These are phyloP conservation scores for Globisporangium nunn DNA, from an alignment of 352 stramenopile genomes.

Conservation along the genomic window DNA sequence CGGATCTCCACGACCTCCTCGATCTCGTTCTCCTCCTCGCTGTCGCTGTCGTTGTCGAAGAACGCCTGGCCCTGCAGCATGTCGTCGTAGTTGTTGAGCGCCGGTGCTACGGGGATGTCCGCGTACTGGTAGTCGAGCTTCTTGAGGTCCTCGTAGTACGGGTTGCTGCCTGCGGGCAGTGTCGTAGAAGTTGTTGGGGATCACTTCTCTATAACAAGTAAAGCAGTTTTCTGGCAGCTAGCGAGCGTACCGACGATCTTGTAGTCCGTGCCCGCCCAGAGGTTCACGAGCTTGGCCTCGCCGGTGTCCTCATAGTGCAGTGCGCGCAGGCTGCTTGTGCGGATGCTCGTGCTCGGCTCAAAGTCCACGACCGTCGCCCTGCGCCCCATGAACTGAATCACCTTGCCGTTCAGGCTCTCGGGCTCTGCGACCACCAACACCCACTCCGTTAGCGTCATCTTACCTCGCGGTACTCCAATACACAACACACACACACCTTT, in stretches of 20 bases:
- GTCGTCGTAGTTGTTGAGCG: conserved; percentile 37
- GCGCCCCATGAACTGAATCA: conserved; percentile 60
- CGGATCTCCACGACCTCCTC: conserved; percentile 68
- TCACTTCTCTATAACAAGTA: too few relatives aligned
- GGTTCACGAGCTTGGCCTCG: conserved; percentile 71
- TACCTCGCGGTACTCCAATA: too few relatives aligned
- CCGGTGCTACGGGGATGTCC: conserved; percentile 40
- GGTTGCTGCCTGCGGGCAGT: conserved; percentile 25
- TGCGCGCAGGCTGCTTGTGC: conserved; percentile 63
- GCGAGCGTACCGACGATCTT: conserved; percentile 49
- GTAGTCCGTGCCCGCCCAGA: conserved; percentile 80
- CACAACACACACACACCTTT: conserved; percentile 32
- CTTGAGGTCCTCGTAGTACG: conserved; percentile 64
- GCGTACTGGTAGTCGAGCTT: conserved; percentile 68
- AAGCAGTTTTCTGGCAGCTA: too few relatives aligned
- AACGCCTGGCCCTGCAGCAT: conserved; percentile 70
- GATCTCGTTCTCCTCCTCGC: conserved; percentile 71
- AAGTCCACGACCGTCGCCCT: conserved; percentile 79
- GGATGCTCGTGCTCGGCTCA: conserved; percentile 69
- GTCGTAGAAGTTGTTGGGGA: too few relatives aligned
- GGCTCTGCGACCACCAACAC: conserved; percentile 28
- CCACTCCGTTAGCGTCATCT: background rate
- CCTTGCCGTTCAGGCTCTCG: conserved; percentile 69
- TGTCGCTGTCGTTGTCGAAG: conserved; percentile 79
- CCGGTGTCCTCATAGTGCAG: conserved; percentile 74